These are phyloP conservation scores for Amanita jacksonii DNA, from an alignment of 768 basidiomycete species.

Conservation along the genomic window DNA sequence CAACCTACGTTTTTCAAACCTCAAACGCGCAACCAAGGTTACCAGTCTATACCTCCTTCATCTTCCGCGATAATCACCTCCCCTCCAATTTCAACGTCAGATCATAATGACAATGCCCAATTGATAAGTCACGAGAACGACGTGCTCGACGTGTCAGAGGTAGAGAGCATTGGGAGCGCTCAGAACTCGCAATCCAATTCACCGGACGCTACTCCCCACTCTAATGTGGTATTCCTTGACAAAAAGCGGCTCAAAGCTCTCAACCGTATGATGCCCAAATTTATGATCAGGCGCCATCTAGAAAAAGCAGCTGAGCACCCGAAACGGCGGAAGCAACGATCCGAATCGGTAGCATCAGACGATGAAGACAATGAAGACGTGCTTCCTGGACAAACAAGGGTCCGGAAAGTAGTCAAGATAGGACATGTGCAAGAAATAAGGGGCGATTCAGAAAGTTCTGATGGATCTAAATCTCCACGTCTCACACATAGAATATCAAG, in stretches of 20 bases:
- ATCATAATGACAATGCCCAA: neutral
- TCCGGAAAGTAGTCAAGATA: slow-evolving; percentile 24
- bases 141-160: neutral
- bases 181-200: slow-evolving; percentile 6
- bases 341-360: slow-evolving; percentile 1
- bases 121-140: neutral
- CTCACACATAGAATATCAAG: slow-evolving; percentile 2
- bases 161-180: neutral
- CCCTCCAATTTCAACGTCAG: too few relatives aligned
- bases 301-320: slow-evolving; percentile 10
- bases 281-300: slow-evolving; percentile 32
- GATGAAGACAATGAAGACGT: slow-evolving; percentile 22
- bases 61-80: too few relatives aligned
- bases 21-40: too few relatives aligned
- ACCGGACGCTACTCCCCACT: neutral
- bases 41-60: too few relatives aligned
- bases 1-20: too few relatives aligned
- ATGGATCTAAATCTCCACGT: too few relatives aligned
- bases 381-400: slow-evolving; percentile 43
- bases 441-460: slow-evolving; percentile 59
- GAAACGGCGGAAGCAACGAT: slow-evolving; percentile 9
- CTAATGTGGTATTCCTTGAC: slow-evolving; percentile 21
- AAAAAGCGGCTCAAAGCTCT: slow-evolving; percentile 28
- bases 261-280: slow-evolving; percentile 43
- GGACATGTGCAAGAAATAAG: slow-evolving; percentile 31